phyloP scores from a whole-genome alignment of 805 yeast genomes.

The Cyberlindnera maritima region DNA sequence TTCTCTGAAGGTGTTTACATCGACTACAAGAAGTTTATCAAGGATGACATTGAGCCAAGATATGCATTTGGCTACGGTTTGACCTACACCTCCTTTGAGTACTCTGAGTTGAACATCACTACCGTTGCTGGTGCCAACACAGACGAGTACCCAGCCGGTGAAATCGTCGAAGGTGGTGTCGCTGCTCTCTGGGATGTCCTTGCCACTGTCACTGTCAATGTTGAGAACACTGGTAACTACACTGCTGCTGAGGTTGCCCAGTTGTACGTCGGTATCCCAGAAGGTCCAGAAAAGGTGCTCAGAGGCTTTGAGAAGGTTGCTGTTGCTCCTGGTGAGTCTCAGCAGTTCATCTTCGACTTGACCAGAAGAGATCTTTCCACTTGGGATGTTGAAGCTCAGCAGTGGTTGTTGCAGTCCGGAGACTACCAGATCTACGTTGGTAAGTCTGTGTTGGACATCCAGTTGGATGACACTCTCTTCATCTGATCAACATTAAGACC shows the following conservation, averaged over 20 bases:
- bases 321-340: slow-evolving; percentile 35
- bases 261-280: slow-evolving; percentile 49
- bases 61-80: slow-evolving; percentile 61
- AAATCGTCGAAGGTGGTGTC: slow-evolving; percentile 8
- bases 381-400: slow-evolving; percentile 7
- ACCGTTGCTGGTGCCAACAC: slow-evolving; percentile 17
- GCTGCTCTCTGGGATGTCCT: slow-evolving; percentile 8
- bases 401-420: slow-evolving; percentile 8
- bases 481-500: no score
- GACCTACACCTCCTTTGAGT: slow-evolving; percentile 43
- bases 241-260: slow-evolving; percentile 50
- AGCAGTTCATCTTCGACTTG: slow-evolving; percentile 20
- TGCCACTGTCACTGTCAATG: slow-evolving; percentile 7
- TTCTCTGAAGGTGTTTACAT: slow-evolving; percentile 30
- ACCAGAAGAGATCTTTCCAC: slow-evolving; percentile 9
- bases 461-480: slow-evolving; percentile 7
- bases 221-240: slow-evolving; percentile 33
- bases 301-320: slow-evolving; percentile 53
- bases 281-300: slow-evolving; percentile 34
- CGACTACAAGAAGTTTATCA: slow-evolving; percentile 56
- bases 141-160: slow-evolving; percentile 6
- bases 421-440: slow-evolving; percentile 46
- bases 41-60: slow-evolving; percentile 48
- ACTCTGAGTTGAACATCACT: slow-evolving; percentile 33
- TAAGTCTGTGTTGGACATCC: slow-evolving; percentile 11